Evolutionary conservation across 2,329 filamentous ascomycete genomes (phyloP).

Genomic region (Corinectria fuckeliana): DNA sequence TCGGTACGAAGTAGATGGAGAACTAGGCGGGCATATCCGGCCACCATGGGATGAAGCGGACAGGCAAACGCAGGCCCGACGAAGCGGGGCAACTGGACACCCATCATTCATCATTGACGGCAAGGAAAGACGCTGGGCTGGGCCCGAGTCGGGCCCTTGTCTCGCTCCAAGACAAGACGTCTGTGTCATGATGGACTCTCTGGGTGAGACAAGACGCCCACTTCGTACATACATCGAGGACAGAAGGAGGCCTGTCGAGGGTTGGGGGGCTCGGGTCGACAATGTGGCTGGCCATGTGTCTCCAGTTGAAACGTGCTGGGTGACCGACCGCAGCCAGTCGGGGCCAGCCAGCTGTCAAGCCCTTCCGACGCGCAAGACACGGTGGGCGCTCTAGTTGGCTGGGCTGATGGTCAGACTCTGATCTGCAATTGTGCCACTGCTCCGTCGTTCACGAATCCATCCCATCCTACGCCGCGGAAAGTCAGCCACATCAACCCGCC

Average conservation of each 20-base stretch:
- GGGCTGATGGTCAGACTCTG: constrained; percentile 30
- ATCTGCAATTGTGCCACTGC: constrained; percentile 20
- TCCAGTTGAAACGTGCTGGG: constrained; percentile 45
- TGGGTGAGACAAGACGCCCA: constrained; percentile 32
- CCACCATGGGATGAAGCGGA: constrained; percentile 16
- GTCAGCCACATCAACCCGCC: constrained; percentile 12
- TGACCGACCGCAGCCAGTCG: constrained; percentile 40
- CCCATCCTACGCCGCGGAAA: neutral
- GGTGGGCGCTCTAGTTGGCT: constrained; percentile 25
- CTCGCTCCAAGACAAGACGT: constrained; percentile 24
- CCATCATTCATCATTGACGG: constrained; percentile 6
- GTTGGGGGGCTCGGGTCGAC: constrained; percentile 26
- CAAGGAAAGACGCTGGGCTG: constrained; percentile 23
- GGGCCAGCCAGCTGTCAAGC: constrained; percentile 42
- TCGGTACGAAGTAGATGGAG: constrained; percentile 11
- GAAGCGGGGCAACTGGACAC: constrained; percentile 10
- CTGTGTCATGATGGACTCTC: constrained; percentile 21
- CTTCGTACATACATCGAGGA: constrained; percentile 22
- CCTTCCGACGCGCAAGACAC: constrained; percentile 32
- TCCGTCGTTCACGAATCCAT: neutral
- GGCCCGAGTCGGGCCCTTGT: constrained; percentile 18
- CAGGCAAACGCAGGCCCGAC: constrained; percentile 9
- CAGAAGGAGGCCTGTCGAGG: constrained; percentile 26
- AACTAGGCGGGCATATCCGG: constrained; percentile 26
- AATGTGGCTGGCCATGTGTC: constrained; percentile 47